Conservation (phyloP, 2,329 filamentous ascomycete species). For the Whalleya microplaca region DNA sequence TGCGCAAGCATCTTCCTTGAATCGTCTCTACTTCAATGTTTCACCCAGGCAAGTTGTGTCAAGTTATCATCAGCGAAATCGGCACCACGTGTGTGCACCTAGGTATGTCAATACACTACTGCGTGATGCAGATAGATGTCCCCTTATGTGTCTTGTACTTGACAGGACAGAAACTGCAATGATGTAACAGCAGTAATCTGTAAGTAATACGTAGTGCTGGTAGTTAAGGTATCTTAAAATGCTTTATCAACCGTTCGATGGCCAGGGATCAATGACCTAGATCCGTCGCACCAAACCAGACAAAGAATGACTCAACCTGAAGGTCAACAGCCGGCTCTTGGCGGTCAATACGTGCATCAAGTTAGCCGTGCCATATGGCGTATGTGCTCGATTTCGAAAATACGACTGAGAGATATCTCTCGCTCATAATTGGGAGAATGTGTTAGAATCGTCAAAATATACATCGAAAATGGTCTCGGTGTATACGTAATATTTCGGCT, state of each 20-base stretch:
- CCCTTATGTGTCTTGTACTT: no score
- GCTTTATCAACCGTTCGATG: no score
- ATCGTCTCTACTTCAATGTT: background rate
- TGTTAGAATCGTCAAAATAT: background rate
- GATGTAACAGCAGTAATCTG: no score
- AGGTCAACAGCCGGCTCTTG: background rate
- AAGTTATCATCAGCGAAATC: no score
- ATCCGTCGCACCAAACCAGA: background rate
- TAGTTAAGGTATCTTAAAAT: no score
- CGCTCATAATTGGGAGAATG: background rate
- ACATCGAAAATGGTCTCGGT: background rate
- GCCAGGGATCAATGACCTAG: no score
- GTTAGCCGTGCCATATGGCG: background rate
- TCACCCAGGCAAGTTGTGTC: no score
- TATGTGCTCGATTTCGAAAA: background rate
- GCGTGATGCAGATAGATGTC: no score
- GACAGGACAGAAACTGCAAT: no score
- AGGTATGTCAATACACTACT: no score
- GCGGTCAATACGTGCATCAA: background rate
- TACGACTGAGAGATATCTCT: background rate
- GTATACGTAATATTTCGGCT: background rate
- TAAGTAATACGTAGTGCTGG: no score
- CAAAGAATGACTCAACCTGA: background rate
- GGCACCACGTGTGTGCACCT: no score
- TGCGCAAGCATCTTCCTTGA: background rate